Conservation (phyloP, 1,284 basidiomycete species). For the Sporisorium iseilematis-ciliati region DNA sequence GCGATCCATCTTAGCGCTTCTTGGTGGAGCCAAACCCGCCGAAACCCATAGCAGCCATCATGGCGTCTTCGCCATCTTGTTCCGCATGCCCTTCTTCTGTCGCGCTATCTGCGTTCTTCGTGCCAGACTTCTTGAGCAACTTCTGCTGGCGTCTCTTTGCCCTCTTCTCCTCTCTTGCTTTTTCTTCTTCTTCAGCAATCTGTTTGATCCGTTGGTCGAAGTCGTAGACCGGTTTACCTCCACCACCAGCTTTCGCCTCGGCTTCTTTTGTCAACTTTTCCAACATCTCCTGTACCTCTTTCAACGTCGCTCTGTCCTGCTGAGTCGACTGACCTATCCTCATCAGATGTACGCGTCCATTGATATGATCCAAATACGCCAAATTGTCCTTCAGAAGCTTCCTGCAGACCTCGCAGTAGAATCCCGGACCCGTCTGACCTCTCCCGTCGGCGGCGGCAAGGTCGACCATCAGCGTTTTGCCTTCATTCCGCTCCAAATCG, state of each 20-base stretch:
- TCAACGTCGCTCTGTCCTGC: constrained; percentile 86
- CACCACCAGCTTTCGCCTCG: constrained; percentile 7
- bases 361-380: constrained; percentile 95
- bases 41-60: constrained; percentile 91
- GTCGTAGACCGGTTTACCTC: constrained; percentile 76
- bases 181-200: constrained; percentile 75
- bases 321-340: constrained; percentile 93
- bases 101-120: not conserved
- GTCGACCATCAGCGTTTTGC: constrained; percentile 67
- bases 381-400: constrained; percentile 92
- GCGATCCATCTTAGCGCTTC: constrained; percentile 19
- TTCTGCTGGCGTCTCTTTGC: constrained; percentile 80
- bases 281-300: constrained; percentile 90
- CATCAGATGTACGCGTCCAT: constrained; percentile 89
- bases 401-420: constrained; percentile 69
- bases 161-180: constrained; percentile 75
- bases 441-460: constrained; percentile 34
- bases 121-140: constrained; percentile 71
- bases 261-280: constrained; percentile 75
- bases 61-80: constrained; percentile 73
- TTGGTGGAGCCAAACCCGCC: constrained; percentile 86
- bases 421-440: constrained; percentile 64
- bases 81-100: not conserved
- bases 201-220: constrained; percentile 89
- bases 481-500: constrained; percentile 59